Base-by-base conservation (phyloP, 78 protist species). In the Andalucia godoyi region DNA sequence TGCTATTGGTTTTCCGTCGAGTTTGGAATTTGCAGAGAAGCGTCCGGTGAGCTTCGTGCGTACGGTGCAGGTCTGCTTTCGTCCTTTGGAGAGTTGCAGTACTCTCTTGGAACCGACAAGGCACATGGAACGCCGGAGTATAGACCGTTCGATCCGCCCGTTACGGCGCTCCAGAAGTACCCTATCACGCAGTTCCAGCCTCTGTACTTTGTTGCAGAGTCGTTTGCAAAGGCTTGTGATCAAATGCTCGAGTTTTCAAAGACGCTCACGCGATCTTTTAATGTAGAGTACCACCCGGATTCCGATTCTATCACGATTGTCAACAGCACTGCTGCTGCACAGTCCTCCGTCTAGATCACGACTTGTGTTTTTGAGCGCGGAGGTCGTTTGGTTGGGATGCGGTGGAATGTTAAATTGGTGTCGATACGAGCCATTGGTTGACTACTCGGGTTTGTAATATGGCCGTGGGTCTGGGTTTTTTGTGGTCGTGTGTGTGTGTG, bases 1-100 rank as follows among this genome's bases (percentile, higher is more conserved):
- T 67, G 74, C 69, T 91, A 87, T 69, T 91, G 96, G 96, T 91
- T 87, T 73, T 73, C 90, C 4, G 85, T 92, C 21, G 97, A 92
- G 80, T 92, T 88, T 74, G 97, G 97, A 7, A 70, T 88, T n/a
- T 88, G 94, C 62, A 57, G 51, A 33, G 77, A 92, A 71, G 84
- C 66, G 15, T n/a, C n/a, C n/a, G 93, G 78, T 29, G 54, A 51
- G 30, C 32, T 74, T 30, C 66, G 49, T 34, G 94, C 92, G 15
- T 92, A 84, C 74, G 97, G 97, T 0, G 97, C 97, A 32, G 97
- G 96, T 33, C 79, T 92, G 37, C 74, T 92, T 21, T 87, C 93
- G 13, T 78, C 88, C 13, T 80, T 85, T 62, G 97, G 97, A n/a
- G 97, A 92, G 58, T 60, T 92, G 25, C 79, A 81, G 37, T 57